Evolutionary conservation across 164 flowering plant genomes (phyloP), one percentile per base, ranked within the genome.

Genomic region (Akebia trifoliata): DNA sequence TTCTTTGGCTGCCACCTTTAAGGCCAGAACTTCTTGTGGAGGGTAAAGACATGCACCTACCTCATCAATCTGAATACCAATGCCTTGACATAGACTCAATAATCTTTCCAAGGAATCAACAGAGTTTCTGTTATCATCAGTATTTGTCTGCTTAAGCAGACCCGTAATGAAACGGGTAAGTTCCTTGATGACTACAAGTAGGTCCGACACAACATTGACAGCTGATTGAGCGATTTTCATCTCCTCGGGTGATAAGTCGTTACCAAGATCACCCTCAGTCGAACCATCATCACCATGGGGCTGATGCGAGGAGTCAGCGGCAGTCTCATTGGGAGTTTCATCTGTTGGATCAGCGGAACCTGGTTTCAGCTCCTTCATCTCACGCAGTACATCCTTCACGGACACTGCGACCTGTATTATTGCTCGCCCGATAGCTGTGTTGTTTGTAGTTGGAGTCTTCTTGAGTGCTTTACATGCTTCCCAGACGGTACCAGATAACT

Each of bases 21-120:
- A 76, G 0, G 73, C 66, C 25, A 78, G 47, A 46, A 74, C 47
- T 72, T 92, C 95, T 72, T 89, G 97, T 11, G 98, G 95, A 5
- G 97, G 92, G 65, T 92, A 89, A 40, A 89, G 82, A 69, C 81
- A 79, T 17, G 96, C 97, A 38, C 97, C 98, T 40, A 89, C 78
- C 69, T 92, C 96, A 62, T 92, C 96, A 57, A 87, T 69, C 64
- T 85, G 84, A 49, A 59, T 46, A 40, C 90, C 90, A n/a, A 82
- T 69, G 20, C 32, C 84, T 60, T 76, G 82, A 68, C 82, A 87
- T 0, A 72, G 69, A 69, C 67, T 76, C 69, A 85, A 64, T 35
- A 87, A 55, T 50, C 62, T 80, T 72, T 89, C 98, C 64, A 89
- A 66, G 9, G 83, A 71, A 56, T 77, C 77, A 24, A 81, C 85